Percentiles rank a stretch among this genome's conserved stretches.
These are phyloP conservation scores for Phytophthora idaei DNA, from an alignment of 352 stramenopile genomes.

Conservation along the genomic window DNA sequence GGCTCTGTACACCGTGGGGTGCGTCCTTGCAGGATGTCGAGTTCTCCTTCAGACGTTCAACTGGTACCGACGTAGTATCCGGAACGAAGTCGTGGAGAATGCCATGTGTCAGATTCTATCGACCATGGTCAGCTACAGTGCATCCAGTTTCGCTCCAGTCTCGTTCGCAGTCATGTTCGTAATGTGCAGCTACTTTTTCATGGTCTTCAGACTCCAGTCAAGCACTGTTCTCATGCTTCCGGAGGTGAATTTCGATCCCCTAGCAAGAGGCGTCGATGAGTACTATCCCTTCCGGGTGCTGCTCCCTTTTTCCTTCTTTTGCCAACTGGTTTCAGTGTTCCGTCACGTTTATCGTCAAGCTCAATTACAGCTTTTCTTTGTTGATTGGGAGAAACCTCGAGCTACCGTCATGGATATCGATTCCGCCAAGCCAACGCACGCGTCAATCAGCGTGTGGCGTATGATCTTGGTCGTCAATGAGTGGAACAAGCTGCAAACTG, in stretches of 20 bases:
- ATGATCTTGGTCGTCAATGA: conserved; percentile 95
- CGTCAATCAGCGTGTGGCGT: conserved; percentile 92
- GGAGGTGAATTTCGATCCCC: conserved; percentile 52
- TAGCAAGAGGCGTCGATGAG: conserved; percentile 66
- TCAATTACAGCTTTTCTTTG: conserved; percentile 87
- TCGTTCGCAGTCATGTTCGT: conserved; percentile 72
- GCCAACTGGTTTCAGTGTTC: conserved; percentile 77
- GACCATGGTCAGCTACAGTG: conserved; percentile 42
- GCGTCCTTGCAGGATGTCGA: conserved; percentile 54
- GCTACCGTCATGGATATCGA: conserved; percentile 70
- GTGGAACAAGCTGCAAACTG: conserved; percentile 92
- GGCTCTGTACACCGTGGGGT: conserved; percentile 73
- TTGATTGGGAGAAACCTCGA: conserved; percentile 94
- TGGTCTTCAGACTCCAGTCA: conserved; percentile 95
- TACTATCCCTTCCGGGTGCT: conserved; percentile 89
- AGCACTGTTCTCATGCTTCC: conserved; percentile 90
- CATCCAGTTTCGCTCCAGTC: conserved; percentile 48
- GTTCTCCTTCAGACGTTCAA: conserved; percentile 85
- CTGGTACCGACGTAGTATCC: conserved; percentile 83
- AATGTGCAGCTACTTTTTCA: conserved; percentile 88
- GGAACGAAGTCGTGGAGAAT: conserved; percentile 65
- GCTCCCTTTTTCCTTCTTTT: conserved; percentile 83
- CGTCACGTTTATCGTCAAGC: conserved; percentile 83
- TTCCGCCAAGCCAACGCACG: conserved; percentile 45
- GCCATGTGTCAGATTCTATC: conserved; percentile 56